Percentiles rank a stretch among this genome's conserved stretches.
Evolutionary conservation across 208 protist genomes (phyloP).

Genomic region (Leishmania gerbilli): DNA sequence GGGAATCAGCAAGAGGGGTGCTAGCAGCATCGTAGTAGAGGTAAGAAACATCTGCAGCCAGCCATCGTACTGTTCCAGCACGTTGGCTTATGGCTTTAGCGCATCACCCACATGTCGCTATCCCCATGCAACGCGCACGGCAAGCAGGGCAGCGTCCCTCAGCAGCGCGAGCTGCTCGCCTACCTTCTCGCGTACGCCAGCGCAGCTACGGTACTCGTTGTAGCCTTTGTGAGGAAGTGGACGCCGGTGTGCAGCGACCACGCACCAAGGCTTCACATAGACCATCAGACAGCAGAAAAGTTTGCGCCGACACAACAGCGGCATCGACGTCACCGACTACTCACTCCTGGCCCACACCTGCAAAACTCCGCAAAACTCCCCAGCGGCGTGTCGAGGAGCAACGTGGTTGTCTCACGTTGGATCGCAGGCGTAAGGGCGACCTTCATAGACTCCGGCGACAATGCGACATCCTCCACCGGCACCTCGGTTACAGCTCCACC

Average conservation of each 20-base stretch:
- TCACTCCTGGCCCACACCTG: constrained; percentile 37
- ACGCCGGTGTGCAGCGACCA: constrained; percentile 53
- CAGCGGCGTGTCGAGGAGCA: constrained; percentile 40
- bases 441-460: constrained; percentile 5
- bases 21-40: constrained; percentile 11
- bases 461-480: background rate
- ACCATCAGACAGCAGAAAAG: constrained; percentile 44
- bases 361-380: constrained; percentile 31
- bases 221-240: constrained; percentile 52
- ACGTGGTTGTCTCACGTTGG: background rate
- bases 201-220: constrained; percentile 63
- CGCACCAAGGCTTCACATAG: constrained; percentile 62
- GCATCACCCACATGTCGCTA: constrained; percentile 69
- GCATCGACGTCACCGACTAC: constrained; percentile 42
- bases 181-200: constrained; percentile 44
- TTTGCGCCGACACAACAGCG: constrained; percentile 31
- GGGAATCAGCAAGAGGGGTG: constrained; percentile 22
- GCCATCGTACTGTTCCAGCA: constrained; percentile 60
- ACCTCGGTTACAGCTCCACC: background rate
- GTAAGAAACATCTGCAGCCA: constrained; percentile 36
- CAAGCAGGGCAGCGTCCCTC: constrained; percentile 48
- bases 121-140: constrained; percentile 62
- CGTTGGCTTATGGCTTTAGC: constrained; percentile 50
- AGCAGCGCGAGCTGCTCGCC: constrained; percentile 46
- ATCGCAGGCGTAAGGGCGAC: background rate